These are phyloP conservation scores for Phytophthora agathidicida DNA, from an alignment of 352 stramenopile genomes.

Conservation along the genomic window DNA sequence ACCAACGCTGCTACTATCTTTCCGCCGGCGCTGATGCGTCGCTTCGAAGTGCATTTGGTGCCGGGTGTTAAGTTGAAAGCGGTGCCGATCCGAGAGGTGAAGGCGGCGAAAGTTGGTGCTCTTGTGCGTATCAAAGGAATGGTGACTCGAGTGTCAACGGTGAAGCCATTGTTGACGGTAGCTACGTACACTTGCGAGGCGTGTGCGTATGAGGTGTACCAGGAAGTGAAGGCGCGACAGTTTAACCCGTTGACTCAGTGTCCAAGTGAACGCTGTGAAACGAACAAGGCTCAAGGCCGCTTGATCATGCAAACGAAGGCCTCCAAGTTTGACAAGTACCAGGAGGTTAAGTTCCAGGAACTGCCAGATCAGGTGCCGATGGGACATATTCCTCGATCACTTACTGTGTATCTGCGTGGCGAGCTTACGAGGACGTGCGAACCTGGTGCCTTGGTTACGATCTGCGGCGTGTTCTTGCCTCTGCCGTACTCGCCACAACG, in stretches of 20 bases:
- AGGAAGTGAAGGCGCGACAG: constrained; percentile 92
- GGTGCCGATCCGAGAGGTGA: constrained; percentile 94
- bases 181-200: constrained; percentile 98
- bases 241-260: constrained; percentile 96
- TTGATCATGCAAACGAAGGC: constrained; percentile 97
- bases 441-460: constrained; percentile 96
- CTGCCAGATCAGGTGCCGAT: constrained; percentile 95
- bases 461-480: constrained; percentile 97
- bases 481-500: constrained; percentile 91
- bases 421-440: constrained; percentile 94
- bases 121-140: constrained; percentile 98
- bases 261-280: constrained; percentile 88
- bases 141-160: constrained; percentile 98
- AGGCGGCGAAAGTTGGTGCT: constrained; percentile 93
- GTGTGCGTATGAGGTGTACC: constrained; percentile 97
- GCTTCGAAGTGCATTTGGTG: constrained; percentile 85
- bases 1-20: constrained; percentile 76
- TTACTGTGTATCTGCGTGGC: constrained; percentile 92
- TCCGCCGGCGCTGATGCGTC: constrained; percentile 92
- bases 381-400: constrained; percentile 96
- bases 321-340: constrained; percentile 99
- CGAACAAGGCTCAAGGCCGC: constrained; percentile 76
- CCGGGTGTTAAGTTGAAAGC: constrained; percentile 88
- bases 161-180: constrained; percentile 97
- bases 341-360: constrained; percentile 98